Evolutionary conservation across 176 grass and related monocot species (phyloP), one percentile per base, ranked within the genome.

Genomic region (Oryza punctata): DNA sequence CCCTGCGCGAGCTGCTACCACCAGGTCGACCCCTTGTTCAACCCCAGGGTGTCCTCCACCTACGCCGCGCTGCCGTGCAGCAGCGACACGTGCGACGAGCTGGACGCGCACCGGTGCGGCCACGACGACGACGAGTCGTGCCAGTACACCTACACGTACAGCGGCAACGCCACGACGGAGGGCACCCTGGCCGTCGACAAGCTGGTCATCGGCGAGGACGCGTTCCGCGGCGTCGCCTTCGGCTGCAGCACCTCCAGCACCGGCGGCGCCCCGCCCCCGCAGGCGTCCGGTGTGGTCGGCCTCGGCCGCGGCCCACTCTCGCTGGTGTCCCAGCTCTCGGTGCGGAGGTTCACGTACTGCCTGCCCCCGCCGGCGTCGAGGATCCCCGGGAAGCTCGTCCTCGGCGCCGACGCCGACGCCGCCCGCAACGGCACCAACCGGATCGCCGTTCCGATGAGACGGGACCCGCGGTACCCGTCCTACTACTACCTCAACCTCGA

Each of bases 311-410:
- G 91, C 0, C 35, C 79, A 11, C 67, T 92, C 63, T 92, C 91
- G 27, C 80, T 92, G 25, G 41, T 79, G 25, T 76, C 74, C 65
- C 91, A 90, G 84, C 91, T 92, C 50, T 67, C 70, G 3, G 68
- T 89, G 46, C 76, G 37, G 16, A 67, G 79, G 69, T 92, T 92
- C 87, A 87, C 85, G 80, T 92, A 90, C 85, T 92, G 91, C 91
- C 87, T 92, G 9, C 82, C 83, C 26, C 63, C 87, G 61, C 70
- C 69, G 10, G 64, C 16, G 8, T 84, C 91, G 10, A n/a, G 15
- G 24, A 63, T 21, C 11, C 28, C 70, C 1, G 84, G 83, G 6
- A 87, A 21, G 73, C 79, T 92, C 52, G 85, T 85, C 44, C 83
- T 92, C 57, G 91, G 84, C 57, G 61, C 76, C 3, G 66, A 13